phyloP scores from a whole-genome alignment of 305 asterid genomes.

The Solanum hybrid region DNA sequence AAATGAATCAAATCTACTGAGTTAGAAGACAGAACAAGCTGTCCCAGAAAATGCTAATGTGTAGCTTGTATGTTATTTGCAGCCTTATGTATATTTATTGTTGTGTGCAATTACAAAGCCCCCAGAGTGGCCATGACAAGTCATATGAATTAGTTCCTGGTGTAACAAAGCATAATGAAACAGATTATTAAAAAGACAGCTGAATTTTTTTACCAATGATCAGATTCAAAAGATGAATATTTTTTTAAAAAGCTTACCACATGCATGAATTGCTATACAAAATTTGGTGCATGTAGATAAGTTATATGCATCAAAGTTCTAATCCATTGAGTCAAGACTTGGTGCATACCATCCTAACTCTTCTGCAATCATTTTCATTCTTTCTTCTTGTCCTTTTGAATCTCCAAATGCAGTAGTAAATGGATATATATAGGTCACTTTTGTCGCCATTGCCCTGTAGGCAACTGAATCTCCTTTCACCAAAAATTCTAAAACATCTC shows the following conservation, averaged over 20 bases:
- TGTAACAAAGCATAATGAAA: background rate
- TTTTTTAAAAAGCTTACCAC: background rate
- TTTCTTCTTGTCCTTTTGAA: slow-evolving; percentile 74
- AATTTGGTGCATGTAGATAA: background rate
- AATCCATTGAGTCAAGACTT: slow-evolving; percentile 61
- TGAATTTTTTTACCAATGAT: background rate
- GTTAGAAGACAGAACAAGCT: too few relatives aligned
- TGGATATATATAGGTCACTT: slow-evolving; percentile 73
- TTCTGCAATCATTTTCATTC: slow-evolving; percentile 45
- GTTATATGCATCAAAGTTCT: background rate
- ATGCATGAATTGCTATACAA: background rate
- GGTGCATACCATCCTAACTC: slow-evolving; percentile 90
- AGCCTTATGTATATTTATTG: background rate
- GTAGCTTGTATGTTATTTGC: too few relatives aligned
- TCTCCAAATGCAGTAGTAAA: slow-evolving; percentile 92
- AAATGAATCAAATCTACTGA: too few relatives aligned
- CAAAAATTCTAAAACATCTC: slow-evolving; percentile 72
- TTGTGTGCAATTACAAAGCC: background rate
- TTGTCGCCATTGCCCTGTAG: slow-evolving; percentile 71
- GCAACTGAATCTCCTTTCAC: slow-evolving; percentile 63
- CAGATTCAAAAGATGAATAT: background rate
- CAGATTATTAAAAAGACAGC: too few relatives aligned
- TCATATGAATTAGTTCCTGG: background rate
- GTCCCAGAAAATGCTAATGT: too few relatives aligned
- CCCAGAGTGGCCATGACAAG: background rate